phyloP scores from a whole-genome alignment of 768 basidiomycete species.

The Leccinellum luteum region DNA sequence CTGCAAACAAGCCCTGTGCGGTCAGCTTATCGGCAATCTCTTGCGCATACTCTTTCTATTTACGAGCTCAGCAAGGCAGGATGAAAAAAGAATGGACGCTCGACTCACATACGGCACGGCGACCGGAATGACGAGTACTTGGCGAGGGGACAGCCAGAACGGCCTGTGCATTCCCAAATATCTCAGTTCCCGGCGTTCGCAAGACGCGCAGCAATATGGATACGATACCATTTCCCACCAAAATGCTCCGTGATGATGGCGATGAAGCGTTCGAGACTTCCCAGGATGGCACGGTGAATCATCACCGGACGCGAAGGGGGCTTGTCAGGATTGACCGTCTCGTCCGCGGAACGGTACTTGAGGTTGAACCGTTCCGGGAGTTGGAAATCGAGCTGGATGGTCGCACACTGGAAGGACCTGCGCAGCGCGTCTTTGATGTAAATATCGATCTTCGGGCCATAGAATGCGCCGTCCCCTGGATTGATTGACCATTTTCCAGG shows the following conservation, averaged over 20 bases:
- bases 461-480: slow-evolving; percentile 98
- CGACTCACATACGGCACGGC: slow-evolving; percentile 79
- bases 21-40: slow-evolving; percentile 69
- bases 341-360: slow-evolving; percentile 78
- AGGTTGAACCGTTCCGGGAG: slow-evolving; percentile 95
- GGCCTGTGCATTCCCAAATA: slow-evolving; percentile 54
- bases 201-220: neutral
- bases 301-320: slow-evolving; percentile 84
- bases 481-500: slow-evolving; percentile 91
- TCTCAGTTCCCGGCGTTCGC: neutral
- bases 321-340: slow-evolving; percentile 48
- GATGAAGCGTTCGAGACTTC: slow-evolving; percentile 92
- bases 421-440: slow-evolving; percentile 89
- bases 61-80: neutral
- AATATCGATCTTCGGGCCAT: slow-evolving; percentile 99
- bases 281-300: slow-evolving; percentile 96
- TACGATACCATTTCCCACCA: slow-evolving; percentile 87
- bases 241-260: slow-evolving; percentile 97
- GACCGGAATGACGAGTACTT: slow-evolving; percentile 92
- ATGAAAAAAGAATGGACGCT: neutral
- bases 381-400: slow-evolving; percentile 99
- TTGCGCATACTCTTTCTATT: slow-evolving; percentile 85
- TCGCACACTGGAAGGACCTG: slow-evolving; percentile 96
- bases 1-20: slow-evolving; percentile 76
- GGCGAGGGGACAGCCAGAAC: slow-evolving; percentile 98